Percentiles rank a stretch among this genome's conserved stretches.
Conservation (phyloP, 306 rosid species). For the Prunus campanulata region DNA sequence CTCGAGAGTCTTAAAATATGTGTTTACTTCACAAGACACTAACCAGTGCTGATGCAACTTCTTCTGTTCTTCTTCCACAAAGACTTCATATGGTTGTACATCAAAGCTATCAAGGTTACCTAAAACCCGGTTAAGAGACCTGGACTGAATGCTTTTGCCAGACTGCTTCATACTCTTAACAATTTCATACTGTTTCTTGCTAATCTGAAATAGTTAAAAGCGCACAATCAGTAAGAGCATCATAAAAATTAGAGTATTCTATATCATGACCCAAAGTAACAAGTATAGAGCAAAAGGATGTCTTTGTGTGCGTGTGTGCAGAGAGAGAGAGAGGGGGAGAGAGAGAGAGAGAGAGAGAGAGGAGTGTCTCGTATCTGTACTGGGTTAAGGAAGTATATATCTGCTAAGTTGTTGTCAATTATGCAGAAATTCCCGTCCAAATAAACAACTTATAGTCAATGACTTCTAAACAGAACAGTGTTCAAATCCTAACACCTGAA, state of each 20-base stretch:
- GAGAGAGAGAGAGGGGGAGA: background rate
- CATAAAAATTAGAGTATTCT: background rate
- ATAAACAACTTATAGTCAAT: background rate
- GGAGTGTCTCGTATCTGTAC: background rate
- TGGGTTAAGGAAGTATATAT: background rate
- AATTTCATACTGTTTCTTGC: slow-evolving; percentile 84
- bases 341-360: too few relatives aligned
- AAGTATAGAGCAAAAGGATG: background rate
- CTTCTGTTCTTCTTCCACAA: slow-evolving; percentile 83
- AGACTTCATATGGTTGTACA: slow-evolving; percentile 80
- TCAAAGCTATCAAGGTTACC: slow-evolving; percentile 65
- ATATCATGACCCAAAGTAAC: background rate
- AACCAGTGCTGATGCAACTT: slow-evolving; percentile 89
- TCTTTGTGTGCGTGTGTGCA: background rate
- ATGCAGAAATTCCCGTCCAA: background rate
- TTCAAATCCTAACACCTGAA: background rate
- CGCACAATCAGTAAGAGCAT: slow-evolving; percentile 28
- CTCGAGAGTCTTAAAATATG: slow-evolving; percentile 4
- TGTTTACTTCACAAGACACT: slow-evolving; percentile 34
- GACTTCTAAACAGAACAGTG: background rate
- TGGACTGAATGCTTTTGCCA: slow-evolving; percentile 69
- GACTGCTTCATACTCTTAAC: slow-evolving; percentile 90
- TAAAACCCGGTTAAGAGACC: slow-evolving; percentile 80
- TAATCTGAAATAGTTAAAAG: slow-evolving; percentile 60
- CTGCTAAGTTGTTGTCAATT: background rate